Evolutionary conservation across 2,329 filamentous ascomycete genomes (phyloP).

Genomic region (Hypomyces rosellus): DNA sequence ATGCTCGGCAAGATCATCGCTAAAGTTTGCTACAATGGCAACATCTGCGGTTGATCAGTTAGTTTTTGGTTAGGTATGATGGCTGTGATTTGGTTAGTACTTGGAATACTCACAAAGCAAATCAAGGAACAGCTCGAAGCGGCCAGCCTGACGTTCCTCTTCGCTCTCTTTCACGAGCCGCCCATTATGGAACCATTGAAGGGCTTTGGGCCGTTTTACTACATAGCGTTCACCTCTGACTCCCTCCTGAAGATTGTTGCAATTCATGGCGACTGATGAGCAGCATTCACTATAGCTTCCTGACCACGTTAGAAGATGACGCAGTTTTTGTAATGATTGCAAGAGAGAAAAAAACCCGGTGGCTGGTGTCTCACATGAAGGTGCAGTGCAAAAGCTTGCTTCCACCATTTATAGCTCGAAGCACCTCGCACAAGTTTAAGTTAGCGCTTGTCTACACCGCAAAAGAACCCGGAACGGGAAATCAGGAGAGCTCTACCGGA

Average conservation of each 20-base stretch:
- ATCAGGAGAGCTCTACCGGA: too few species aligned
- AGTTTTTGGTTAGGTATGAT: background rate
- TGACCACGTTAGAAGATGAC: too few species aligned
- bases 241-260: conserved; percentile 30
- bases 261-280: conserved; percentile 25
- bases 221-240: conserved; percentile 26
- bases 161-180: conserved; percentile 35
- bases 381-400: too few species aligned
- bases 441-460: too few species aligned
- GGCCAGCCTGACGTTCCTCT: conserved; percentile 37
- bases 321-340: too few species aligned
- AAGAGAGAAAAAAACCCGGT: too few species aligned
- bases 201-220: conserved; percentile 31
- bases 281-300: too few species aligned
- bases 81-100: background rate
- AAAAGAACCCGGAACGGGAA: too few species aligned
- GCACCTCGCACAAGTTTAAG: too few species aligned
- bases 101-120: conserved; percentile 32
- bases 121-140: conserved; percentile 46
- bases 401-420: too few species aligned
- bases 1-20: conserved; percentile 40
- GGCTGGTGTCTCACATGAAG: too few species aligned
- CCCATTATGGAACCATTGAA: conserved; percentile 41
- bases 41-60: conserved; percentile 23
- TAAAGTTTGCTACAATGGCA: conserved; percentile 45